Conservation (phyloP, 2,329 filamentous ascomycete genomes). For the Coniochaeta pulveracea region DNA sequence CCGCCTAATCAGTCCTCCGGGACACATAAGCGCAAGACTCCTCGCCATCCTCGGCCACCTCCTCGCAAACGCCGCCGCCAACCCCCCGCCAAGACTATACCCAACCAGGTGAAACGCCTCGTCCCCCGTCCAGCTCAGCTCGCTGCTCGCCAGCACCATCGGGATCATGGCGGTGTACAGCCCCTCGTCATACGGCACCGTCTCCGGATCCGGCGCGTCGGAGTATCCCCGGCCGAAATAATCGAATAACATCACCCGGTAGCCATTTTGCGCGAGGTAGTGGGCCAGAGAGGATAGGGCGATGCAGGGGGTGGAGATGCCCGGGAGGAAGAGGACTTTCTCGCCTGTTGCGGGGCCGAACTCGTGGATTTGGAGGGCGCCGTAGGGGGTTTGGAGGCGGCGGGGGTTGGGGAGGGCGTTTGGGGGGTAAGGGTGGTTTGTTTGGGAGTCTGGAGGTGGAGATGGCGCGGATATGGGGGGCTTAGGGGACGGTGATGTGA, state of each 20-base stretch:
- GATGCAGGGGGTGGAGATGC: constrained; percentile 69
- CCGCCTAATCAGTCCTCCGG: constrained; percentile 55
- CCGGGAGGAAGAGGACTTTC: constrained; percentile 67
- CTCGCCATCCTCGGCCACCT: constrained; percentile 55
- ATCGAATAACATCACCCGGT: constrained; percentile 71
- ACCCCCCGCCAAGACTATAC: constrained; percentile 70
- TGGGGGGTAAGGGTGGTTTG: constrained; percentile 51
- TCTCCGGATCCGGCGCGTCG: constrained; percentile 45
- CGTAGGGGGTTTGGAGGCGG: constrained; percentile 60
- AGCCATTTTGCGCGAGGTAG: constrained; percentile 47
- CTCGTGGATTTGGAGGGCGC: constrained; percentile 64
- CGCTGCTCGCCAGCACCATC: constrained; percentile 52
- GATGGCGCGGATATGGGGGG: constrained; percentile 27
- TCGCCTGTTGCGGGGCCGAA: constrained; percentile 63
- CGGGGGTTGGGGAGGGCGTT: constrained; percentile 58
- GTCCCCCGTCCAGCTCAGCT: constrained; percentile 40
- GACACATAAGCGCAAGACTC: constrained; percentile 55
- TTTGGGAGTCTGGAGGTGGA: constrained; percentile 22
- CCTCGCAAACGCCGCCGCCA: constrained; percentile 58
- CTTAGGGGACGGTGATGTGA: constrained; percentile 3
- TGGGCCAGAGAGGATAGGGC: constrained; percentile 56
- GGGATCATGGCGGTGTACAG: constrained; percentile 58
- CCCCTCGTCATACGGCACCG: constrained; percentile 47
- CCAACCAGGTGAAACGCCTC: constrained; percentile 60
- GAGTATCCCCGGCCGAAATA: constrained; percentile 71